Evolutionary conservation across 1,284 basidiomycete genomes (phyloP), one percentile per base, ranked within the genome.

Genomic region (Puccinia triticina): DNA sequence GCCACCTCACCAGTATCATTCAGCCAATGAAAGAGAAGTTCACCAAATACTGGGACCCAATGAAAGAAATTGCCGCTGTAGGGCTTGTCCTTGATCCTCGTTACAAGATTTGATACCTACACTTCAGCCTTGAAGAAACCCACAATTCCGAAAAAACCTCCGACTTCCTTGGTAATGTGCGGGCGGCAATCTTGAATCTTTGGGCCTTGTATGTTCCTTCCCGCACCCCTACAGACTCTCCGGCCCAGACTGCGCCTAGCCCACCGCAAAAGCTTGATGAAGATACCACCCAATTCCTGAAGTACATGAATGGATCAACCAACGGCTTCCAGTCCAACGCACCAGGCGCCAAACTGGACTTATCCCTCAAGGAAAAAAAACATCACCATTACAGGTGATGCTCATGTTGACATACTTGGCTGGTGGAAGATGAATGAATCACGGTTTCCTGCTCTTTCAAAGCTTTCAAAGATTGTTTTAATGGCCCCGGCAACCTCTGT

Each of bases 401-500:
- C 37, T 18, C 5, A 7, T 21, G 37, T 71, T 71, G 67, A 71
- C 46, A 46, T 71, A 5, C 40, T 71, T n/a, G n/a, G n/a, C n/a
- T n/a, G n/a, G n/a, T n/a, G n/a, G n/a, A n/a, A n/a, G n/a, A n/a
- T n/a, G n/a, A 71, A 71, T 26, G 23, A 48, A 48, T 26, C 8
- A 26, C n/a, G 67, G 7, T 71, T 71, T 26, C 67, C 67, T 4
- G 11, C 40, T n/a, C 67, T 71, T n/a, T 71, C 40, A 12, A 71
- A 71, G 43, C 23, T 71, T 11, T 4, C 67, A 48, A 71, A 48
- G 43, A 18, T 71, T 3, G n/a, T 48, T 12, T n/a, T 71, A 3
- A 71, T 71, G 67, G n/a, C 67, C 26, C 67, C 67, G 1, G 67
- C 43, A 26, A 48, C 67, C 12, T 71, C 43, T n/a, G 67, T 71